Base-by-base conservation (phyloP, 106 monocot genomes). In the Chionographis japonica region DNA sequence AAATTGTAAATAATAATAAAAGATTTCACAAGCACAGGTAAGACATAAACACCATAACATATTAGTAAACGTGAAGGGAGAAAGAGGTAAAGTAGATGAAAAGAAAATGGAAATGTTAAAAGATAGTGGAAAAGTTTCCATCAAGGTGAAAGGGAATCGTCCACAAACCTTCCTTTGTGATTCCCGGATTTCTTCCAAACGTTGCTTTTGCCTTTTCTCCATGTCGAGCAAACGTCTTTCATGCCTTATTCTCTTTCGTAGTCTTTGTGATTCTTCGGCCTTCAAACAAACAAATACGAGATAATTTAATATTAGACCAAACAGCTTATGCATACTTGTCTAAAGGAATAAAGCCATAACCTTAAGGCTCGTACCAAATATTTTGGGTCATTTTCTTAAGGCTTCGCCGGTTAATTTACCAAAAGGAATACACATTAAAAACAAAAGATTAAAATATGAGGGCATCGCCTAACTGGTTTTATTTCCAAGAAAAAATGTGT, bases 151-250 rank as follows among this genome's bases (percentile, higher is more conserved):
- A 71, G 18, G 56, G 37, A 6, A 72, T 20, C 52, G 61, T 52
- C 8, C 61, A 62, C 57, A 35, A 52, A 97, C 95, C 95, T 86
- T 92, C 74, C 82, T 92, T 62, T 92, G 89, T 52, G 81, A 79
- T 75, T 89, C 86, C 9, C 95, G 84, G 49, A 97, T 77, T 84
- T 97, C 95, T 67, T 92, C 84, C 7, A 97, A 9, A 10, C 95
- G 86, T 74, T 89, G 86, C 61, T 81, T 97, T 66, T 97, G 92
- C 57, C 92, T 88, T 71, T 69, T 97, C 76, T 86, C 89, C 86
- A 92, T 89, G 72, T 92, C 86, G 55, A 86, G 66, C 41, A 89
- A 58, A 56, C 88, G 95, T 63, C 38, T 80, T 80, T 89, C 84
- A 40, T 89, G 84, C 55, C 74, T 92, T 56, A 67, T 89, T 73